A percentile compares a stretch with the other conserved stretches of the same genome.
These are phyloP conservation scores for Neobulgaria alba DNA, from an alignment of 2,329 filamentous ascomycete genomes.

Conservation along the genomic window DNA sequence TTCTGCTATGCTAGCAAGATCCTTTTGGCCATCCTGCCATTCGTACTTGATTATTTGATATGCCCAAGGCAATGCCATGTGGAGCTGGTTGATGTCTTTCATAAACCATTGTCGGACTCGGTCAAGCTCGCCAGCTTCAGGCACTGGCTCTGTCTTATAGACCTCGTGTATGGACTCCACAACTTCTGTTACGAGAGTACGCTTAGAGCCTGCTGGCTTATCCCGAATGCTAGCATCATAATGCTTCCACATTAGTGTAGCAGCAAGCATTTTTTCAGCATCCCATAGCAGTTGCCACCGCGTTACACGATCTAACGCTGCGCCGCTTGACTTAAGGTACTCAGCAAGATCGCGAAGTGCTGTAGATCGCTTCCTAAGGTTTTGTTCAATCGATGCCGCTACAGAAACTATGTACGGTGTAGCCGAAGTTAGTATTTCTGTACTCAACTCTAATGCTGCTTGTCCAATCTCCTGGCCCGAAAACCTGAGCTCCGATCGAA, in stretches of 20 bases:
- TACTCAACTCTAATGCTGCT: constrained; percentile 71
- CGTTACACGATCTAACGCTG: constrained; percentile 55
- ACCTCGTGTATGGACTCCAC: constrained; percentile 69
- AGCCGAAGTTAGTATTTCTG: constrained; percentile 71
- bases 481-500: constrained; percentile 58
- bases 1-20: constrained; percentile 36
- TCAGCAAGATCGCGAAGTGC: constrained; percentile 68
- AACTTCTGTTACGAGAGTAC: constrained; percentile 64
- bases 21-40: constrained; percentile 51
- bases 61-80: constrained; percentile 71
- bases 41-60: constrained; percentile 67
- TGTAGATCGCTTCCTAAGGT: constrained; percentile 63
- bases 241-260: constrained; percentile 68
- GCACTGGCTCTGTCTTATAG: constrained; percentile 60
- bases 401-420: constrained; percentile 66
- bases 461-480: constrained; percentile 60
- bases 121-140: constrained; percentile 63
- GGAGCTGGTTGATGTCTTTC: constrained; percentile 62
- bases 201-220: constrained; percentile 51
- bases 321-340: constrained; percentile 59
- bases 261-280: constrained; percentile 82
- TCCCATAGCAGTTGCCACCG: constrained; percentile 80
- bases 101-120: constrained; percentile 81
- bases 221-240: constrained; percentile 62
- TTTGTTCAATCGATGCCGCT: constrained; percentile 70